Conservation (phyloP, 2,329 filamentous ascomycete species). For the Rutstroemia sp. region DNA sequence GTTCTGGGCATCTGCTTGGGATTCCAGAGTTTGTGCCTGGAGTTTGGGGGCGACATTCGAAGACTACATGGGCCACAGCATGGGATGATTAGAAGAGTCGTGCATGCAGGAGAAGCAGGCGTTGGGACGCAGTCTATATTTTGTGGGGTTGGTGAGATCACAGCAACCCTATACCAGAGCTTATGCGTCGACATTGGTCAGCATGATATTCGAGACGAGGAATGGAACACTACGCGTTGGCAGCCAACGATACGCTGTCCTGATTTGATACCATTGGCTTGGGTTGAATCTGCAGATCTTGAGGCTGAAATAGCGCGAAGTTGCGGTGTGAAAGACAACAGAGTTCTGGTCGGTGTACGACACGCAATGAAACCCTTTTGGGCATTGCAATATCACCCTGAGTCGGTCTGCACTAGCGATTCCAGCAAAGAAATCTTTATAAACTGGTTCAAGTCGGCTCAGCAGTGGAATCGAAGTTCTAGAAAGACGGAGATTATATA, state of each 20-base stretch:
- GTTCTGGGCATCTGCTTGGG: slow-evolving; percentile 73
- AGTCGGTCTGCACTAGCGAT: slow-evolving; percentile 59
- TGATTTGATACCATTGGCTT: slow-evolving; percentile 30
- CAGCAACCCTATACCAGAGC: slow-evolving; percentile 36
- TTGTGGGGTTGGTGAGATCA: slow-evolving; percentile 23
- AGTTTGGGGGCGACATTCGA: slow-evolving; percentile 48
- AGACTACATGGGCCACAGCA: slow-evolving; percentile 49
- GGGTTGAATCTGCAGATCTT: slow-evolving; percentile 22
- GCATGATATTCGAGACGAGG: slow-evolving; percentile 12
- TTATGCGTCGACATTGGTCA: slow-evolving; percentile 31
- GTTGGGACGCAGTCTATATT: slow-evolving; percentile 19
- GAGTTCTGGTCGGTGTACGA: slow-evolving; percentile 53
- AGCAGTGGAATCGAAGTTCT: slow-evolving; percentile 35
- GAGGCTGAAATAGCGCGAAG: slow-evolving; percentile 18
- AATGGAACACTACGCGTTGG: slow-evolving; percentile 24
- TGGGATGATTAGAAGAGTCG: slow-evolving; percentile 52
- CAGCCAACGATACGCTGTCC: slow-evolving; percentile 14
- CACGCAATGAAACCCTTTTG: slow-evolving; percentile 56
- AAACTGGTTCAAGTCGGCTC: slow-evolving; percentile 54
- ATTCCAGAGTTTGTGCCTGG: slow-evolving; percentile 58
- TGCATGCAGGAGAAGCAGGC: slow-evolving; percentile 35
- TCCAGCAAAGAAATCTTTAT: slow-evolving; percentile 45
- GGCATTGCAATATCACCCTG: slow-evolving; percentile 66
- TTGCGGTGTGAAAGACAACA: slow-evolving; percentile 24
- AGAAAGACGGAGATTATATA: slow-evolving; percentile 7